Base-by-base conservation (phyloP, 2,329 filamentous ascomycete species). In the Nemania sp. region DNA sequence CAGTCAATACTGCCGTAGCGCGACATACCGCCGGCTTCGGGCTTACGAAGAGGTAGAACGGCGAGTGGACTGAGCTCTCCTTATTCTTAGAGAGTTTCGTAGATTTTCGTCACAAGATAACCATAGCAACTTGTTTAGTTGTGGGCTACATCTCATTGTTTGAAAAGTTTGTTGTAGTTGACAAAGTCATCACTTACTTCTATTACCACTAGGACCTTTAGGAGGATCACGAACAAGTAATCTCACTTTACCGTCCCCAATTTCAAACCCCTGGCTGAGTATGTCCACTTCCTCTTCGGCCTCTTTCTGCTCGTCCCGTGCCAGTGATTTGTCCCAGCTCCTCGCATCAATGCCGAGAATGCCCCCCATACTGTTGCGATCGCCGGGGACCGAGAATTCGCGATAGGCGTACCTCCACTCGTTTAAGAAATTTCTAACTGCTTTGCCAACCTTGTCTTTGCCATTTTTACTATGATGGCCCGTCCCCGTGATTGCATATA, bases 401-500 rank as follows among this genome's bases (percentile, higher is more conserved):
- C 93, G 88, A 74, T 93, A 99, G 0, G 90, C 89, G 69, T 97
- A 99, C 59, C 90, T 85, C 91, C 92, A 96, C 70, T 97, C 93
- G 68, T 93, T 95, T 50, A 99, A 77, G 75, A 95, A 97, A 62
- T 83, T 85, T 49, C 94, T 87, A 58, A 97, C 86, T 1, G 92
- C 91, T 74, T 96, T 96, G 68, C 93, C 93, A 30, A 99, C 90
- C 75, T 99, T 99, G 73, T 99, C 94, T 72, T 97, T 97, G 66
- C 94, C 93, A 68, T 97, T 97, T 78, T 97, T 97, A 71, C 90
- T 96, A 74, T 99, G 94, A 68, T 97, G 92, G 3, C 93, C 94
- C 1, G 93, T 97, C 39, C 94, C 94, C 1, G 92, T 97, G 70
- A 99, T 97, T 62, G 92, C 92, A 70, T 97, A 99, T 36, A 99